These are phyloP conservation scores for Tetradesmus obliquus DNA, from an alignment of 139 green algal genomes.

Conservation along the genomic window DNA sequence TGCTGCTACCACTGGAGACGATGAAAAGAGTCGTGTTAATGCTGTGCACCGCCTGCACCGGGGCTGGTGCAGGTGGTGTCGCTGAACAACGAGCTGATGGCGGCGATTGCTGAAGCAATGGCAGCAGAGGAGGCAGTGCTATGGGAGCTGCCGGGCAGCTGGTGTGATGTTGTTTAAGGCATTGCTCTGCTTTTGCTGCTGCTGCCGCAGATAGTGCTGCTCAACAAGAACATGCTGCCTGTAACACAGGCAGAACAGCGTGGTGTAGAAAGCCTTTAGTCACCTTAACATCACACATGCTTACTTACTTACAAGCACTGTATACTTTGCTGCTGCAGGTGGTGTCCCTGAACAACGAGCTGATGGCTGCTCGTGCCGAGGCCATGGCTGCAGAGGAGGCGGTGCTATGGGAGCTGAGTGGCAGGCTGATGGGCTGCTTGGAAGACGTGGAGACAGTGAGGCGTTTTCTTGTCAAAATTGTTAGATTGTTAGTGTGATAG, in stretches of 20 bases:
- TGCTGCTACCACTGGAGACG: no score
- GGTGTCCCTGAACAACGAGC: conserved; percentile 82
- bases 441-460: conserved; percentile 52
- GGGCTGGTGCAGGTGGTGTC: conserved; percentile 61
- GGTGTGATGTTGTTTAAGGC: conserved; percentile 40
- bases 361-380: conserved; percentile 69
- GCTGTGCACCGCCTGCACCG: background rate
- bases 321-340: conserved; percentile 38
- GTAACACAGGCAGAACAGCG: no score
- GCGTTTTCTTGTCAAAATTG: background rate
- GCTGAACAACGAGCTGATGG: conserved; percentile 86
- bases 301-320: no score
- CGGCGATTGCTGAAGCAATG: conserved; percentile 68
- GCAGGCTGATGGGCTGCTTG: conserved; percentile 55
- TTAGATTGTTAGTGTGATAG: conserved; percentile 39
- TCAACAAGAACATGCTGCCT: no score
- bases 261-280: no score
- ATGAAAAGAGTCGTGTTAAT: background rate
- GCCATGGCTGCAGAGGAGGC: conserved; percentile 78
- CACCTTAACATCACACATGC: no score
- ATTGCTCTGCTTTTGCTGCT: no score
- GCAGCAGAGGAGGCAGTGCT: conserved; percentile 85
- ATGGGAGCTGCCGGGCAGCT: conserved; percentile 73
- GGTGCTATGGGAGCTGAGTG: conserved; percentile 82
- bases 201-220: no score